Conservation (phyloP, 768 basidiomycete species). For the Lactarius deliciosus region DNA sequence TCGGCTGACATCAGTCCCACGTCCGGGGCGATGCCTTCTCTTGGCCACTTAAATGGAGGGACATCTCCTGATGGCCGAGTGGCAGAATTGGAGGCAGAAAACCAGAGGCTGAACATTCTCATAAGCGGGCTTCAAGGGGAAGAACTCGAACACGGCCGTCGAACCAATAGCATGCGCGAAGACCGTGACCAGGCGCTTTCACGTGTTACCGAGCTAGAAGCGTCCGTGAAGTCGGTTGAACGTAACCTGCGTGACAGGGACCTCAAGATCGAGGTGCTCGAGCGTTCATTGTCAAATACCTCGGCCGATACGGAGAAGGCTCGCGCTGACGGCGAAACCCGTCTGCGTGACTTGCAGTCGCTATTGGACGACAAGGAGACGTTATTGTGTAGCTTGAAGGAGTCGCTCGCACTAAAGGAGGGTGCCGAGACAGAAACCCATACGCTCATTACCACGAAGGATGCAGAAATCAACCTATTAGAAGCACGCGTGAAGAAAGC, state of each 20-base stretch:
- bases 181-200: slow-evolving; percentile 47
- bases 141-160: slow-evolving; percentile 24
- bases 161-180: slow-evolving; percentile 37
- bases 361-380: slow-evolving; percentile 47
- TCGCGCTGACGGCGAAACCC: slow-evolving; percentile 46
- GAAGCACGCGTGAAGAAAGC: slow-evolving; percentile 48
- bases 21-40: slow-evolving; percentile 22
- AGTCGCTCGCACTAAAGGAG: slow-evolving; percentile 52
- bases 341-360: slow-evolving; percentile 44
- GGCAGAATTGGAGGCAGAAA: slow-evolving; percentile 69
- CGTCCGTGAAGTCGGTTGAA: slow-evolving; percentile 43
- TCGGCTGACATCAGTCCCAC: slow-evolving; percentile 24
- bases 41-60: slow-evolving; percentile 7
- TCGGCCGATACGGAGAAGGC: slow-evolving; percentile 46
- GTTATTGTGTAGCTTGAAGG: slow-evolving; percentile 50
- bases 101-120: slow-evolving; percentile 46
- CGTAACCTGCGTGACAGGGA: slow-evolving; percentile 46
- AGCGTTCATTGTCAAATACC: slow-evolving; percentile 42
- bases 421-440: slow-evolving; percentile 50
- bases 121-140: slow-evolving; percentile 25
- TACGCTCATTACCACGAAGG: slow-evolving; percentile 53
- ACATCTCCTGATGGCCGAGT: slow-evolving; percentile 49
- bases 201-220: slow-evolving; percentile 46
- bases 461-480: slow-evolving; percentile 58
- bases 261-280: slow-evolving; percentile 47